Conservation (phyloP, 495 filamentous ascomycete genomes). For the Podospora pseudocomata region DNA sequence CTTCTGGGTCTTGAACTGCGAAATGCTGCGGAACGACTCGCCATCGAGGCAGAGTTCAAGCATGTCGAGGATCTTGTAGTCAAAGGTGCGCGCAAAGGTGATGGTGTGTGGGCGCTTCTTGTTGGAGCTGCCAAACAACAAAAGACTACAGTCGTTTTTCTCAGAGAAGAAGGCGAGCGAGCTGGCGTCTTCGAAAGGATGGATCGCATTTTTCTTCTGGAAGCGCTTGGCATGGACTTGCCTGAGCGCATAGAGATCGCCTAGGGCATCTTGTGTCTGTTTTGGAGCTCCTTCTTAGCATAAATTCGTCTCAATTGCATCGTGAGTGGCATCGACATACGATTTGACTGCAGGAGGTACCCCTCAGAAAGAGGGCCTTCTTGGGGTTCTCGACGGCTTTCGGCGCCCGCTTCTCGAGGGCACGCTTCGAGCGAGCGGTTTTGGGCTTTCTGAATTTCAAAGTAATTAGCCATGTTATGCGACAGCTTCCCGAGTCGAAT, state of each 20-base stretch:
- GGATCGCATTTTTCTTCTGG: conserved; percentile 74
- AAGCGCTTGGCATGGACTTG: conserved; percentile 78
- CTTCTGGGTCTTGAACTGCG: conserved; percentile 78
- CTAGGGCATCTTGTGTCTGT: conserved; percentile 64
- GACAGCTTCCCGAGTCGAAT: neutral
- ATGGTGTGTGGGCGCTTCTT: conserved; percentile 93
- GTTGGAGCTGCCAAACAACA: conserved; percentile 71
- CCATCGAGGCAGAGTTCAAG: conserved; percentile 76
- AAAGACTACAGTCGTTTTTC: conserved; percentile 81
- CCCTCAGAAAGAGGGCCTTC: conserved; percentile 78
- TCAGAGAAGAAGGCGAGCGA: conserved; percentile 88
- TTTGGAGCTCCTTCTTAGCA: neutral
- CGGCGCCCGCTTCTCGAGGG: conserved; percentile 85
- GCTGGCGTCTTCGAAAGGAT: conserved; percentile 86
- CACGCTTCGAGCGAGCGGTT: conserved; percentile 90
- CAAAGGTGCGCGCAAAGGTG: conserved; percentile 78
- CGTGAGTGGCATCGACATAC: conserved; percentile 29
- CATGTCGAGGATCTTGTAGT: conserved; percentile 87
- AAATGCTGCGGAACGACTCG: conserved; percentile 59
- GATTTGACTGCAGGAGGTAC: conserved; percentile 72
- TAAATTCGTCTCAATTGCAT: neutral
- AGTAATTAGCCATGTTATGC: conserved; percentile 7
- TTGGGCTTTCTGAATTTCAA: conserved; percentile 68
- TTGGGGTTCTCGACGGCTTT: conserved; percentile 85
- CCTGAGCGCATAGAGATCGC: conserved; percentile 77